Evolutionary conservation across 2,329 filamentous ascomycete genomes (phyloP).

Genomic region (Hypoxylon sp.): DNA sequence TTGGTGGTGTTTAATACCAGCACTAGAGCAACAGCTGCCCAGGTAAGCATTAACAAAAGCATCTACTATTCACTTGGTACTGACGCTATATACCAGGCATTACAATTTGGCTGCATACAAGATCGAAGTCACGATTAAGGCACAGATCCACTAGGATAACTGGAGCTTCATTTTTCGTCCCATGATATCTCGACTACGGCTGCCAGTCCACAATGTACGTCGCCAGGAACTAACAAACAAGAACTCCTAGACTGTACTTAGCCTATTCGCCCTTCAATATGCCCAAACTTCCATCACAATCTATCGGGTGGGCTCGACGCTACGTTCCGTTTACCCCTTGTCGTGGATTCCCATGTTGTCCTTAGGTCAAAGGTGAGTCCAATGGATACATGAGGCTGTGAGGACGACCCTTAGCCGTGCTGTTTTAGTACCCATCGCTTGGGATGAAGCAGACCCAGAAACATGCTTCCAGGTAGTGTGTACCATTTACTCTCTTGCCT

Average conservation of each 20-base stretch:
- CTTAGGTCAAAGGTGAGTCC: neutral
- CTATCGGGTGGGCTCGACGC: neutral
- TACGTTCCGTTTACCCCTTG: neutral
- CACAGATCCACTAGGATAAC: no score
- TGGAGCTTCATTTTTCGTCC: no score
- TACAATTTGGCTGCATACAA: slow-evolving; percentile 32
- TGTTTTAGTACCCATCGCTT: neutral
- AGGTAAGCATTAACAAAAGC: slow-evolving; percentile 52
- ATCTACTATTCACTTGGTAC: neutral
- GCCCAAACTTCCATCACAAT: neutral
- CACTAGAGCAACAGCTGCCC: slow-evolving; percentile 70
- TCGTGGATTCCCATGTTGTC: neutral
- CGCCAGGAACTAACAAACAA: neutral
- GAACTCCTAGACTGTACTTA: neutral
- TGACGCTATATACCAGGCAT: slow-evolving; percentile 25
- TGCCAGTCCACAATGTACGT: neutral
- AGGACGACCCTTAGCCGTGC: no score
- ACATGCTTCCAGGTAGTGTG: no score
- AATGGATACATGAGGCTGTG: no score
- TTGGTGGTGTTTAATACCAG: slow-evolving; percentile 78
- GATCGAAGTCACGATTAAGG: neutral
- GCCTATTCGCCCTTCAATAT: neutral
- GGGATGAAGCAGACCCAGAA: no score
- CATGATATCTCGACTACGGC: neutral
- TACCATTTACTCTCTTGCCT: no score